Percentiles rank a stretch among this genome's conserved stretches.
phyloP scores from a whole-genome alignment of 345 rosid species.

The Mallotus nudiflorus region DNA sequence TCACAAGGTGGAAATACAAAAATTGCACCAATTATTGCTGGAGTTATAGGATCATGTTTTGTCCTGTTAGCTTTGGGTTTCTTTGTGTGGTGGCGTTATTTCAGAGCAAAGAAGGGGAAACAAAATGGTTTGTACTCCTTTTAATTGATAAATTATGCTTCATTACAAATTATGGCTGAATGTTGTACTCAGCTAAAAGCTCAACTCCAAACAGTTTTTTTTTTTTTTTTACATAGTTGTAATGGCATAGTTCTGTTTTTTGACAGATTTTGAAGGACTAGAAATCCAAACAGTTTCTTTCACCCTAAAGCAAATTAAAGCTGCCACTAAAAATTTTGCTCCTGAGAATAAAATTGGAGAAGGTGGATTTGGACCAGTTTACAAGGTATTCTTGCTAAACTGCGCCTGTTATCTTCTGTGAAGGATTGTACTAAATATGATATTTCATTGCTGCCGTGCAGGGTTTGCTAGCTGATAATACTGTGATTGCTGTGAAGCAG shows the following conservation, averaged over 20 bases:
- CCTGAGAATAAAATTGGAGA: slow-evolving; percentile 58
- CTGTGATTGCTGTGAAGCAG: slow-evolving; percentile 21
- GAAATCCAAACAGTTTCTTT: slow-evolving; percentile 32
- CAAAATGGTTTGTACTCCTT: slow-evolving; percentile 26
- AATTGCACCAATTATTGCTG: slow-evolving; percentile 17
- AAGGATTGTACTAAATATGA: not conserved
- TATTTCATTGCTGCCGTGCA: slow-evolving; percentile 9
- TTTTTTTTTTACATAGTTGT: too few relatives aligned
- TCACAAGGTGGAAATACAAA: not conserved
- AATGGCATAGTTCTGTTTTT: too few relatives aligned
- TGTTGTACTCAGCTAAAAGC: too few relatives aligned
- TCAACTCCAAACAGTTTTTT: too few relatives aligned
- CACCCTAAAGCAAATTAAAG: slow-evolving; percentile 51
- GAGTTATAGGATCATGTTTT: slow-evolving; percentile 19
- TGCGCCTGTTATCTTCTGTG: not conserved
- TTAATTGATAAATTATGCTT: not conserved
- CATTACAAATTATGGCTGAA: too few relatives aligned
- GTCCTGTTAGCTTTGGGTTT: slow-evolving; percentile 14
- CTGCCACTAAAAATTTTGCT: slow-evolving; percentile 54
- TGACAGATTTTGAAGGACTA: slow-evolving; percentile 20
- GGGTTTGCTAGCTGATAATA: slow-evolving; percentile 20
- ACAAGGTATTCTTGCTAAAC: slow-evolving; percentile 38
- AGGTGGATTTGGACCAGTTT: slow-evolving; percentile 71
- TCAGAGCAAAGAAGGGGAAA: not conserved
- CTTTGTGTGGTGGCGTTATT: slow-evolving; percentile 26